These are phyloP conservation scores for Aspergillus jensenii DNA, from an alignment of 2,329 filamentous ascomycete species.

Conservation along the genomic window DNA sequence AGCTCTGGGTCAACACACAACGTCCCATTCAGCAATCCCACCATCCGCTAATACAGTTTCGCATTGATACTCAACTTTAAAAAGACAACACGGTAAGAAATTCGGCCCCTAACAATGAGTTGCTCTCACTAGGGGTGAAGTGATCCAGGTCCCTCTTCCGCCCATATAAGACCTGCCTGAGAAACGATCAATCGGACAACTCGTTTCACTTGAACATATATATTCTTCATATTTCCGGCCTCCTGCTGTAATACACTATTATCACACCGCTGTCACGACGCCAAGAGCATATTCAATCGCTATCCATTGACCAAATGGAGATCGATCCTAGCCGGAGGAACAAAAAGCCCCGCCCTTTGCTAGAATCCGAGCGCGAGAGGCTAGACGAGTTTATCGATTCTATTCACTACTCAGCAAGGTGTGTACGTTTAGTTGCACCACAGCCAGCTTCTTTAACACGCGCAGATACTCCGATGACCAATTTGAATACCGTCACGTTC, in stretches of 20 bases:
- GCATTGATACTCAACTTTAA: background rate
- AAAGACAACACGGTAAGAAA: background rate
- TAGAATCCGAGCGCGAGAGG: constrained; percentile 75
- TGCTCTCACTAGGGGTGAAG: too few relatives aligned
- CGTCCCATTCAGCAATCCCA: background rate
- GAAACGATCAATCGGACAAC: too few relatives aligned
- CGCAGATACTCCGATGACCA: constrained; percentile 85
- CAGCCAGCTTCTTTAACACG: constrained; percentile 17
- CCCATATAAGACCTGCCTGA: too few relatives aligned
- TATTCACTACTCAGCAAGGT: constrained; percentile 95
- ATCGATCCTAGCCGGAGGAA: constrained; percentile 87
- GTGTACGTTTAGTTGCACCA: constrained; percentile 30
- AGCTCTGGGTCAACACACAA: background rate
- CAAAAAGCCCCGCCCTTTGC: constrained; percentile 75
- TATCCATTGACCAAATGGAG: constrained; percentile 29
- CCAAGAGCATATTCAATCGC: background rate
- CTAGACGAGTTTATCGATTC: constrained; percentile 89
- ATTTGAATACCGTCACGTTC: constrained; percentile 96
- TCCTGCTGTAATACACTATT: too few relatives aligned
- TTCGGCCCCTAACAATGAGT: too few relatives aligned
- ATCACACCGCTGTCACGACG: background rate
- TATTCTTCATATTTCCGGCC: too few relatives aligned
- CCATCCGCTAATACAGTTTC: background rate
- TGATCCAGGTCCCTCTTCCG: too few relatives aligned
- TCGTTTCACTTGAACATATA: too few relatives aligned